Base-by-base conservation (phyloP, 768 basidiomycete species). In the Macrolepiota fuliginosa region DNA sequence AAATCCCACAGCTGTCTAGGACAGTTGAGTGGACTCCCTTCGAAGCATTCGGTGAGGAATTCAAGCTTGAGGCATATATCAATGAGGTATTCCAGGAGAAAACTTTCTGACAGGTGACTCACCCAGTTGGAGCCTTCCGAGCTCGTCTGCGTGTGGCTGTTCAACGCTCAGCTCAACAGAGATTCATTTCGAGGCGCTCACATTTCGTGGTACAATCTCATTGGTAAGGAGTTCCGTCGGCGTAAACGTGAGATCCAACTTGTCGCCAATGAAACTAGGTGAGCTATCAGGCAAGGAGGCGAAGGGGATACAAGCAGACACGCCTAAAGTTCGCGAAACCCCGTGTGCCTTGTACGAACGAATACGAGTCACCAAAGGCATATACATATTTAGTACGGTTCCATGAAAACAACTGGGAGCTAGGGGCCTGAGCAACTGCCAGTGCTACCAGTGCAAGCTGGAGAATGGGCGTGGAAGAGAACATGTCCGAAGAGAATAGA, bases 61-160 rank as follows among this genome's bases (percentile, higher is more conserved):
- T 84, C 82, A 22, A 81, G 74, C 82, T 84, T 39, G 11, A 51
- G 17, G 7, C 37, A 60, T 52, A 54, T 39, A 25, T 46, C 25
- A 52, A 19, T 32, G 13, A 29, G 10, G 27, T 9, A 24, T 54
- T 45, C 58, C 24, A 53, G 45, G 25, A 47, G 15, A 7, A 7
- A 32, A 32, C 29, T n/a, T 47, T 37, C 29, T 1, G 22, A 25
- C 11, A 63, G 22, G 6, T 13, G 49, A 42, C 64, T 25, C 63
- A 82, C 81, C 82, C 83, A 83, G 64, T 81, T 83, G 0, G 81
- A 77, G 3, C 81, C 83, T 62, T 82, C 81, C 1, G 82, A 83
- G 62, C 81, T 83, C 1, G 83, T 83, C 83, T 83, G 60, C 15
- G 55, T 46, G 24, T 47, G 42, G 53, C 35, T 32, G 42, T 37